phyloP scores from a whole-genome alignment of 225 moss, liverwort and hornwort genomes.

The Anthoceros angustus region DNA sequence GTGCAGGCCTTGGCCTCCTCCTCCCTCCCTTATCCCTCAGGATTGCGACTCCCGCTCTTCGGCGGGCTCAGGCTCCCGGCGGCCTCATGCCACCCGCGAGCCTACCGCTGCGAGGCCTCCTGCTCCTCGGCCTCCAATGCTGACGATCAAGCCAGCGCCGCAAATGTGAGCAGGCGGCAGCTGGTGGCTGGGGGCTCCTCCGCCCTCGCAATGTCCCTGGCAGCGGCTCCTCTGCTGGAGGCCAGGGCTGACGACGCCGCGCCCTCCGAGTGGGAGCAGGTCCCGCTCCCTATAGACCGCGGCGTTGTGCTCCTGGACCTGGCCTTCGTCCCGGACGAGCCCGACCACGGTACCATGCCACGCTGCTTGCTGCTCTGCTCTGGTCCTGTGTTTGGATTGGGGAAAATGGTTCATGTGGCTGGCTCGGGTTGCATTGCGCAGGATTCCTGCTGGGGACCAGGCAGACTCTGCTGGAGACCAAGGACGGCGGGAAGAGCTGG shows the following conservation, averaged over 20 bases:
- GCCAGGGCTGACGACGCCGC: conserved; percentile 47
- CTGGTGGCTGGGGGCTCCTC: neutral
- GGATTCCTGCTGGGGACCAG: conserved; percentile 83
- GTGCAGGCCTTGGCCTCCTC: too few relatives aligned
- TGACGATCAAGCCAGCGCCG: neutral
- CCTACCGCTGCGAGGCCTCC: neutral
- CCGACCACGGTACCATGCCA: conserved; percentile 36
- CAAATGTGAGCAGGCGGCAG: neutral
- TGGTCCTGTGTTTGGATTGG: neutral
- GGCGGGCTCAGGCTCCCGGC: neutral
- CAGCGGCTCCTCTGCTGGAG: neutral
- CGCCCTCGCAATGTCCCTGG: neutral
- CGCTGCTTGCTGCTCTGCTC: neutral
- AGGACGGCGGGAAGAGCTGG: conserved; percentile 65
- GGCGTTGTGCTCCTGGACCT: conserved; percentile 85
- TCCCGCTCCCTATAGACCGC: conserved; percentile 42
- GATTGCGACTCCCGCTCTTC: too few relatives aligned
- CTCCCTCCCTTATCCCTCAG: too few relatives aligned
- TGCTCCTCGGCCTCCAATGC: neutral
- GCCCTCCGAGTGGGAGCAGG: conserved; percentile 51
- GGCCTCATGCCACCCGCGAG: neutral
- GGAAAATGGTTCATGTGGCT: neutral
- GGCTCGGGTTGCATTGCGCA: conserved; percentile 8
- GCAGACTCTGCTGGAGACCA: conserved; percentile 83
- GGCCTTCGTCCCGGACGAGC: conserved; percentile 80